phyloP scores from a whole-genome alignment of 768 basidiomycete species.

The Boletus eberwhitei region DNA sequence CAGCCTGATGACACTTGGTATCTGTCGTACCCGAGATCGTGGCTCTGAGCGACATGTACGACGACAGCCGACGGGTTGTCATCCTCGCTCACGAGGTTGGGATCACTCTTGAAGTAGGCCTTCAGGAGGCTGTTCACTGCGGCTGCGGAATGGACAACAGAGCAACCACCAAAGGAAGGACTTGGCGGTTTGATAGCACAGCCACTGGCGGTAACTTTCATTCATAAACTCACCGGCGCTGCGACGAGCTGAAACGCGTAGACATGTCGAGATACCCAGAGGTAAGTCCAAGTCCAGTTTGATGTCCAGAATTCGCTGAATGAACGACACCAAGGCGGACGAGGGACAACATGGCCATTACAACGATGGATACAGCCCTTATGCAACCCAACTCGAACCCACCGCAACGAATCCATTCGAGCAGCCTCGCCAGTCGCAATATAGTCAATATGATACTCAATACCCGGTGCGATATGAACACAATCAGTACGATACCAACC shows the following conservation, averaged over 20 bases:
- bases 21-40: not conserved
- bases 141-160: slow-evolving; percentile 3
- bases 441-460: slow-evolving; percentile 30
- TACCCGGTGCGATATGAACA: slow-evolving; percentile 34
- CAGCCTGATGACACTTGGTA: not conserved
- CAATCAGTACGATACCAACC: slow-evolving; percentile 29
- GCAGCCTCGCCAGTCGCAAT: slow-evolving; percentile 31
- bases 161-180: not conserved
- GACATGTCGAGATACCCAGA: slow-evolving; percentile 43
- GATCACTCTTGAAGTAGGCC: not conserved
- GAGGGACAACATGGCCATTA: slow-evolving; percentile 61
- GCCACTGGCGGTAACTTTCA: slow-evolving; percentile 12
- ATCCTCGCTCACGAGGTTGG: not conserved
- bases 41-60: not conserved
- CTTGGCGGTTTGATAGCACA: slow-evolving; percentile 1
- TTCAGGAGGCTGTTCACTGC: slow-evolving; percentile 1
- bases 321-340: slow-evolving; percentile 45
- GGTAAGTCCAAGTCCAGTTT: slow-evolving; percentile 24
- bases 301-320: not conserved
- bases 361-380: slow-evolving; percentile 64
- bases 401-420: slow-evolving; percentile 39
- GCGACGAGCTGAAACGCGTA: slow-evolving; percentile 1
- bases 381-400: slow-evolving; percentile 30
- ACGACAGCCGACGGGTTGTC: not conserved
- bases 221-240: slow-evolving; percentile 4